Conservation (phyloP, 257 asterid genomes). For the Solanum lycopersicoides region DNA sequence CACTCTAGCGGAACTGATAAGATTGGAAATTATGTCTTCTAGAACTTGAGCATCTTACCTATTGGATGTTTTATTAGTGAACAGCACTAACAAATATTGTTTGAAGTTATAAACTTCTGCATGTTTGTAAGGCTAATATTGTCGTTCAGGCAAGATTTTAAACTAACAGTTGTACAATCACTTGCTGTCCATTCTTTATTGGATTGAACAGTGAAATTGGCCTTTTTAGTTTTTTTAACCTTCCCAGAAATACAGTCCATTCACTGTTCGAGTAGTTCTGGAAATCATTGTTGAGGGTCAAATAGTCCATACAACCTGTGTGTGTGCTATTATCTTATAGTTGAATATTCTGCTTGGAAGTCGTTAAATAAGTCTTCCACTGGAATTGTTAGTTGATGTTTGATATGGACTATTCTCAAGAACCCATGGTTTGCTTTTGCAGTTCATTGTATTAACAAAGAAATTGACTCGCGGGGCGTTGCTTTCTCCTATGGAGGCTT, state of each 20-base stretch:
- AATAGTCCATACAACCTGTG: neutral
- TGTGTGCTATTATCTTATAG: neutral
- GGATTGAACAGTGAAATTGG: neutral
- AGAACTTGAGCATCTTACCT: neutral
- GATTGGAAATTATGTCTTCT: neutral
- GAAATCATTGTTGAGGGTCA: neutral
- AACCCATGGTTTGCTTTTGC: slow-evolving; percentile 4
- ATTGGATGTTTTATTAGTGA: neutral
- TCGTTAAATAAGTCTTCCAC: neutral
- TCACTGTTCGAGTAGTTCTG: neutral
- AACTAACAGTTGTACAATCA: neutral
- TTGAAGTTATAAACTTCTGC: neutral
- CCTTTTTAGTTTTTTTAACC: neutral
- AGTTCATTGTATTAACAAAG: slow-evolving; percentile 79
- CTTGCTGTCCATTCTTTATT: neutral
- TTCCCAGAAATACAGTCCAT: neutral
- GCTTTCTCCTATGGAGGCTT: slow-evolving; percentile 76
- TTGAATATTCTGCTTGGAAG: neutral
- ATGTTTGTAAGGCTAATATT: neutral
- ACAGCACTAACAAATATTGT: neutral
- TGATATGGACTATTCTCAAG: neutral
- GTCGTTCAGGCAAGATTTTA: neutral
- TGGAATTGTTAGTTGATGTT: neutral
- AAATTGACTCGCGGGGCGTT: slow-evolving; percentile 75
- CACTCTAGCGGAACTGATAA: neutral